Base-by-base conservation (phyloP, 2,329 filamentous ascomycete species). In the Davidsoniella virescens region DNA sequence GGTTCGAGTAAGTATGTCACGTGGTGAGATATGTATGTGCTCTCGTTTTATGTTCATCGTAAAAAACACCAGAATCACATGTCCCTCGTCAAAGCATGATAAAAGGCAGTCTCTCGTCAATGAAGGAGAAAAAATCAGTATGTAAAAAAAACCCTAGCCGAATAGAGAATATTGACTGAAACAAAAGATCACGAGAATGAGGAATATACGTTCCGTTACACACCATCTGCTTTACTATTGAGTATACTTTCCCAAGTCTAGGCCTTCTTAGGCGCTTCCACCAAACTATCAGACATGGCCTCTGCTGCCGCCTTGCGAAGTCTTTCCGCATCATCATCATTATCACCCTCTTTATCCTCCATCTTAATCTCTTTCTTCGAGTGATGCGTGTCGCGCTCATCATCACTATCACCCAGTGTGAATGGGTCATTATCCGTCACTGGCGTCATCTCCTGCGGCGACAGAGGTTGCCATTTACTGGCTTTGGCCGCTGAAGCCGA, bases 401-500 rank as follows among this genome's bases (percentile, higher is more conserved):
- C 88, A 57, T 96, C 90, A 60, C 87, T 94, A 58, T 96, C 90
- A 4, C 92, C 92, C 12, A 98, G 73, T 60, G 87, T 95, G 67
- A 98, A 98, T 0, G 92, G 92, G 61, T 98, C 92, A 59, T 94
- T 90, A 57, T 96, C 87, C 16, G 48, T 55, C 47, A 58, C 57
- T 17, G 57, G 56, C 38, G 52, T 57, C 26, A 50, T 46, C 37
- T 87, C 85, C 12, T 95, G 79, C 0, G 82, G 75, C 10, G 88
- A 87, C 58, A 98, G 69, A 8, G 92, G 90, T 65, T 98, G 90
- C 92, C 92, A 98, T 69, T 98, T 98, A 74, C 88, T 95, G 43
- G 76, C 66, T 67, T 87, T 92, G 56, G 68, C 66, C 44, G 71
- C 70, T n/a, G 69, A 63, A 20, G 62, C 61, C 33, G 66, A 60